A percentile compares a stretch with the other conserved stretches of the same genome.
These are phyloP conservation scores for Aspergillus sparsus DNA, from an alignment of 495 filamentous ascomycete genomes.

Conservation along the genomic window DNA sequence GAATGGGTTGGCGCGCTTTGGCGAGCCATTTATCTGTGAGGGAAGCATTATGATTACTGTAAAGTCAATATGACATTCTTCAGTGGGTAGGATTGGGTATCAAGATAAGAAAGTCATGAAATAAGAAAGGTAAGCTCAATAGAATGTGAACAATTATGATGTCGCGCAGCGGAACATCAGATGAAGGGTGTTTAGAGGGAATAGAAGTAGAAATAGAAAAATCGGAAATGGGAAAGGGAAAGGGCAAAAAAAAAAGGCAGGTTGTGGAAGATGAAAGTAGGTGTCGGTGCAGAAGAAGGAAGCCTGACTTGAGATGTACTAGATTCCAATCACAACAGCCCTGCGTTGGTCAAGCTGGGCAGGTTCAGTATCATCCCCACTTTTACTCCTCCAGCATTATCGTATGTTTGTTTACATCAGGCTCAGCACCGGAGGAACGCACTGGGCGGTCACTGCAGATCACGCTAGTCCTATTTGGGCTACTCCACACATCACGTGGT, in stretches of 20 bases:
- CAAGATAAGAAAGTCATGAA: slow-evolving; percentile 11
- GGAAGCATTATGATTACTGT: slow-evolving; percentile 41
- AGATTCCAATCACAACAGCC: neutral
- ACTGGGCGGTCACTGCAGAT: slow-evolving; percentile 30
- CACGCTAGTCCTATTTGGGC: slow-evolving; percentile 34
- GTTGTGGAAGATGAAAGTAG: slow-evolving; percentile 3
- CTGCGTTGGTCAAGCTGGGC: neutral
- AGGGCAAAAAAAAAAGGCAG: neutral
- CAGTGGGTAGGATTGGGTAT: slow-evolving; percentile 21
- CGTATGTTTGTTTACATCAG: slow-evolving; percentile 40
- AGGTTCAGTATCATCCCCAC: slow-evolving; percentile 9
- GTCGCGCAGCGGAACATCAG: slow-evolving; percentile 10
- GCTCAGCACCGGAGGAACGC: slow-evolving; percentile 1
- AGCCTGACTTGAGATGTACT: neutral
- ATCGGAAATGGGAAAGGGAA: neutral
- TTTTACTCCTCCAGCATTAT: neutral
- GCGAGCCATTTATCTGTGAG: slow-evolving; percentile 48
- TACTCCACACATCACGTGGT: slow-evolving; percentile 30
- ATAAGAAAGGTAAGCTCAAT: slow-evolving; percentile 12
- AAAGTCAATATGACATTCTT: slow-evolving; percentile 40
- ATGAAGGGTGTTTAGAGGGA: no score
- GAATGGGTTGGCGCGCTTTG: slow-evolving; percentile 78
- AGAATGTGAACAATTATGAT: slow-evolving; percentile 13
- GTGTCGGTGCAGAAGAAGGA: neutral
- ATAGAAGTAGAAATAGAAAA: neutral